These are phyloP conservation scores for Boletales sp. DNA, from an alignment of 768 basidiomycete genomes.

Conservation along the genomic window DNA sequence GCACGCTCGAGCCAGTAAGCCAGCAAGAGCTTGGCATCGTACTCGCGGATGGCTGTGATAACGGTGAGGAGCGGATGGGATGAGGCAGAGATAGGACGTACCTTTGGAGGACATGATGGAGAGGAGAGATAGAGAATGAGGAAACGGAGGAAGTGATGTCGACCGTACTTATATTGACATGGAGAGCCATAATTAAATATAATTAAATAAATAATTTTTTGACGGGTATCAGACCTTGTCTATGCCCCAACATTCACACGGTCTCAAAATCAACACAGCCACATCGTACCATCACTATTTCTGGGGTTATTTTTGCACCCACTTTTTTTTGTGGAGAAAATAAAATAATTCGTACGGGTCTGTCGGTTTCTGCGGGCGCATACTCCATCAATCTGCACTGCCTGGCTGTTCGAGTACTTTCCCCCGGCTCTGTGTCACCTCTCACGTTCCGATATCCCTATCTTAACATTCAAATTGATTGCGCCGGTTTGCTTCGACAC, in stretches of 20 bases:
- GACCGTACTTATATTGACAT: slow-evolving; percentile 15
- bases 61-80: neutral
- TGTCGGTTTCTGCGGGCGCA: too few relatives aligned
- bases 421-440: too few relatives aligned
- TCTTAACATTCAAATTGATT: too few relatives aligned
- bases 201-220: slow-evolving; percentile 17
- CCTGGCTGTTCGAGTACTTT: too few relatives aligned
- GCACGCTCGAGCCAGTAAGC: slow-evolving; percentile 97
- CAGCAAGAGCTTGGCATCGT: slow-evolving; percentile 96
- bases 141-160: neutral
- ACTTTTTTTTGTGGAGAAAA: too few relatives aligned
- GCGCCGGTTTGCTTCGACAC: too few relatives aligned
- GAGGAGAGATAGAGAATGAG: slow-evolving; percentile 1
- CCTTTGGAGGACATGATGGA: slow-evolving; percentile 34
- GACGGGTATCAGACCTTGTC: slow-evolving; percentile 21
- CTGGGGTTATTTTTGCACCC: too few relatives aligned
- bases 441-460: too few relatives aligned
- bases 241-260: slow-evolving; percentile 30
- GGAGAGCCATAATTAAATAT: neutral
- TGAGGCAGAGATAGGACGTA: slow-evolving; percentile 5
- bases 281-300: slow-evolving; percentile 10
- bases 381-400: too few relatives aligned
- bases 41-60: slow-evolving; percentile 83
- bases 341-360: too few relatives aligned
- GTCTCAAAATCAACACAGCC: slow-evolving; percentile 26